Evolutionary conservation across 768 basidiomycete genomes (phyloP).

Genomic region (Phaffia tasmanica): DNA sequence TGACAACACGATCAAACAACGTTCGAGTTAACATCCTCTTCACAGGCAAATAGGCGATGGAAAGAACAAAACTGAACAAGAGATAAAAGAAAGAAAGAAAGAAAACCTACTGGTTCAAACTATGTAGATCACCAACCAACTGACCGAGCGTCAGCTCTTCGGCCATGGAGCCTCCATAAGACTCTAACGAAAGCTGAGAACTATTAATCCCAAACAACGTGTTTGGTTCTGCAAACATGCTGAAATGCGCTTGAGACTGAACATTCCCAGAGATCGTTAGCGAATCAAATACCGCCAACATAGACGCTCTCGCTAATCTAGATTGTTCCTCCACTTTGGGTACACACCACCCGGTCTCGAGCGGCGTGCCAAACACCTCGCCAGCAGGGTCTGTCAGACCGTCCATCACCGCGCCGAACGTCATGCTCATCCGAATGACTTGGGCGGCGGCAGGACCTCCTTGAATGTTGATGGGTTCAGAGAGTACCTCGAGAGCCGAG

Average conservation of each 20-base stretch:
- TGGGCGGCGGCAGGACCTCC: constrained; percentile 57
- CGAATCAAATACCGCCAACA: constrained; percentile 75
- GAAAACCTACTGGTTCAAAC: constrained; percentile 22
- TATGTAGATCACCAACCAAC: constrained; percentile 25
- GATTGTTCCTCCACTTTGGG: constrained; percentile 54
- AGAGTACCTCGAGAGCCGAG: constrained; percentile 82
- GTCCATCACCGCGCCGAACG: constrained; percentile 41
- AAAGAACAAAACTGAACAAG: not conserved
- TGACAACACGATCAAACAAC: not conserved
- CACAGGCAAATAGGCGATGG: not conserved
- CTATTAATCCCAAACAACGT: constrained; percentile 30
- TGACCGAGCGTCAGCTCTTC: constrained; percentile 23
- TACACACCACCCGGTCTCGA: constrained; percentile 78
- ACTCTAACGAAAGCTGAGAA: constrained; percentile 21
- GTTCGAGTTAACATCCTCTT: not conserved
- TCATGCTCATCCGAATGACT: constrained; percentile 86
- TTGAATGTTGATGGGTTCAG: constrained; percentile 75
- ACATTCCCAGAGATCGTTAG: constrained; percentile 59
- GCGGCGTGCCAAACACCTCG: constrained; percentile 68
- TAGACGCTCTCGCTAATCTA: constrained; percentile 58
- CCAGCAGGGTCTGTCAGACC: constrained; percentile 45
- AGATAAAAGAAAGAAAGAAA: not conserved
- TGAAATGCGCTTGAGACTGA: constrained; percentile 50
- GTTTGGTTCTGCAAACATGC: constrained; percentile 34
- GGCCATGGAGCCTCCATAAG: constrained; percentile 1